Evolutionary conservation across 768 basidiomycete species (phyloP), one percentile per base, ranked within the genome.

Genomic region (Tylopilus sp.): DNA sequence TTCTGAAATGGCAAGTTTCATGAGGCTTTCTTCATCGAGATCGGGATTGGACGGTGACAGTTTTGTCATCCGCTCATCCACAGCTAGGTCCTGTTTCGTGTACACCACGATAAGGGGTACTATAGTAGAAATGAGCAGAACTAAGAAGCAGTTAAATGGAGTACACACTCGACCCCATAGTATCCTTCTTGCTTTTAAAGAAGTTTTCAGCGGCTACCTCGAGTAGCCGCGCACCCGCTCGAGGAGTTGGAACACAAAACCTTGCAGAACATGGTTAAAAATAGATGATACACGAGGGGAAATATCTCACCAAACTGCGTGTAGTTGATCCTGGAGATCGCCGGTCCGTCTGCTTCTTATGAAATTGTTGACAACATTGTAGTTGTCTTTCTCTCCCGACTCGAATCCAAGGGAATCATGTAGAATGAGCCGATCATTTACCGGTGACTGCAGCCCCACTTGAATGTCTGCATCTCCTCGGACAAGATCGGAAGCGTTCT

Each of bases 401-500:
- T 52, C 51, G 12, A 52, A 48, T 17, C 51, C 51, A 18, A 48
- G 23, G 12, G 51, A 52, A 15, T 42, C 40, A 11, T 52, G 51
- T 8, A 52, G 40, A 17, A 42, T 41, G 15, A 48, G 28, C 3
- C 25, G 40, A 17, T 40, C 7, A 35, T 52, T 52, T 15, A 28
- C 46, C 21, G 33, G 25, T 28, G 51, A 52, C 26, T 17, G 20
- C 4, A 47, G 38, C 20, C 26, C 38, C 18, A 6, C 12, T 10
- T 39, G 13, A 6, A 47, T 47, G 11, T 39, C 5, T 40, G 47
- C 36, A 30, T 17, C 17, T 33, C 42, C 49, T 13, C 48, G 48
- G 18, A 3, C 5, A n/a, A n/a, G 49, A 50, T 38, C 9, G 36
- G 36, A 18, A 5, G 18, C 6, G 18, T 38, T 3, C 36, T 38